Evolutionary conservation across 2,329 filamentous ascomycete species (phyloP), one percentile per base, ranked within the genome.

Genomic region (Arthrinium puccinioides): DNA sequence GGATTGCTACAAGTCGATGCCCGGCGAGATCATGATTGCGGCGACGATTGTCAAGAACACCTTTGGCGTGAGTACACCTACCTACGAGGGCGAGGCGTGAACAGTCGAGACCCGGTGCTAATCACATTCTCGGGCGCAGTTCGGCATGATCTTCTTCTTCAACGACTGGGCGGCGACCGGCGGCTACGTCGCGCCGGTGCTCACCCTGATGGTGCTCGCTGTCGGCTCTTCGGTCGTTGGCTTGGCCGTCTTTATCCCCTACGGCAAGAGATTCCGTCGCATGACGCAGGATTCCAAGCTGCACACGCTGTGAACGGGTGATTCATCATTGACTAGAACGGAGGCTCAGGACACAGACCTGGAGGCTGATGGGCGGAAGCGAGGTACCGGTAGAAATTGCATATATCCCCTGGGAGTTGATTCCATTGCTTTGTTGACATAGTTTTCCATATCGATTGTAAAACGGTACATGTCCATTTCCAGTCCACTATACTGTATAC

Each of bases 21-120:
- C 76, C 0, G 76, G 77, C 2, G 70, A 68, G 15, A 60, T 82
- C 31, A 76, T 82, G 55, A 74, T 81, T 2, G 64, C 69, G 3
- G 72, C 79, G 42, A 81, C 76, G 0, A 72, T 82, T 28, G 76
- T 79, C 46, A 82, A 81, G 61, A 81, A 81, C 41, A 53, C 54
- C 2, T 54, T 56, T 36, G 54, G 77, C 1, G 54, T 58, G 40
- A 47, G 50, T 56, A 10, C 32, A 20, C 11, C 26, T 16, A 11
- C 14, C 13, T 4, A 6, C n/a, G 8, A 21, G 21, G 6, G 14
- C 19, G n/a, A 33, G 20, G 14, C 24, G 24, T 13, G 24, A 9
- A 26, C 24, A 10, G 30, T 21, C 14, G 30, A 28, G 9, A 5
- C 14, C 10, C 9, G 8, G 20, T 4, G 13, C n/a, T 11, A 5